phyloP scores from a whole-genome alignment of 345 rosid genomes.

The Pistacia vera region DNA sequence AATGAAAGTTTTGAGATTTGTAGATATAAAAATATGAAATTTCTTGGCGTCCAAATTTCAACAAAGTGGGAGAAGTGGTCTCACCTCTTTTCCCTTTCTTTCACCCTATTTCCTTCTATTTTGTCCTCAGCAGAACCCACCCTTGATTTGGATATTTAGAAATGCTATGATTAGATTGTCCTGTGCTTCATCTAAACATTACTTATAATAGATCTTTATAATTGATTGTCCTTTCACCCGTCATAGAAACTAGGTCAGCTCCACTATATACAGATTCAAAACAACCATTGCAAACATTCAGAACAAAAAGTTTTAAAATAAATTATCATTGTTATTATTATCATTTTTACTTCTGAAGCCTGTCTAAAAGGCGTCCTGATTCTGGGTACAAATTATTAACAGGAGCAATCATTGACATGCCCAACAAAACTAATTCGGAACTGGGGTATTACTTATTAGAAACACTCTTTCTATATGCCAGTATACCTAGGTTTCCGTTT shows the following conservation, averaged over 20 bases:
- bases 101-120: too few relatives aligned
- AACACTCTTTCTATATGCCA: constrained; percentile 40
- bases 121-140: too few relatives aligned
- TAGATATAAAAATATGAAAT: too few relatives aligned
- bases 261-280: background rate
- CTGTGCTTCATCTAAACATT: too few relatives aligned
- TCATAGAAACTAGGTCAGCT: background rate
- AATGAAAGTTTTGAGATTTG: too few relatives aligned
- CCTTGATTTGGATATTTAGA: too few relatives aligned
- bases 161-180: too few relatives aligned
- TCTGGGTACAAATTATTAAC: background rate
- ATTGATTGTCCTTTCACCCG: background rate
- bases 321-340: background rate
- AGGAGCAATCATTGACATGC: background rate
- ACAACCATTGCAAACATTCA: background rate
- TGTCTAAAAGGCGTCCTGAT: background rate
- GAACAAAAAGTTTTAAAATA: background rate
- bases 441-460: background rate
- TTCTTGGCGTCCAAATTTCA: too few relatives aligned
- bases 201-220: too few relatives aligned
- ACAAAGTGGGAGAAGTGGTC: too few relatives aligned
- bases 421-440: background rate
- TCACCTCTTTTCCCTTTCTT: too few relatives aligned
- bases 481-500: constrained; percentile 74
- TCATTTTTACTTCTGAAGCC: background rate